These are phyloP conservation scores for Clarireedia hainanense DNA, from an alignment of 2,329 filamentous ascomycete species.

Conservation along the genomic window DNA sequence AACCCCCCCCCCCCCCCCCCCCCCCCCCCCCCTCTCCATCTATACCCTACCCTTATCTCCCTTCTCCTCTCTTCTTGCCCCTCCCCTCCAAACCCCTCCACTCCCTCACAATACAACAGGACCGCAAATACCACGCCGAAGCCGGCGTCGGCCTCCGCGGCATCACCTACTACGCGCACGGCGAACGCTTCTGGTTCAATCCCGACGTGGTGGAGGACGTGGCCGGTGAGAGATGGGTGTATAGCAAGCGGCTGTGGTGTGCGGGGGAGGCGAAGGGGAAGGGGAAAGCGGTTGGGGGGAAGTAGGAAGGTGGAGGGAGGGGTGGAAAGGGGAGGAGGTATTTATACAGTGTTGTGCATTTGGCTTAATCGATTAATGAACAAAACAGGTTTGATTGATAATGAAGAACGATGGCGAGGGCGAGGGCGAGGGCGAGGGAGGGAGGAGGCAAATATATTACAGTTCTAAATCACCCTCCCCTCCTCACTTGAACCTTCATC, in stretches of 20 bases:
- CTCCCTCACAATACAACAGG: background rate
- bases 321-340: background rate
- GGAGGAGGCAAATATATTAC: no score
- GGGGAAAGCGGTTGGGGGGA: background rate
- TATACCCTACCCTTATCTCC: no score
- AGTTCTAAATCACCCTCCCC: no score
- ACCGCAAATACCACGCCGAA: slow-evolving; percentile 10
- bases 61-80: no score
- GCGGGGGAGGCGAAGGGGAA: background rate
- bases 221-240: slow-evolving; percentile 11
- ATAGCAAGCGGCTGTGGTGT: slow-evolving; percentile 14
- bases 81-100: background rate
- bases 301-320: background rate
- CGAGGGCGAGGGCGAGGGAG: no score
- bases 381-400: no score
- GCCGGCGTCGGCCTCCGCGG: slow-evolving; percentile 13
- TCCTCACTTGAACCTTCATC: no score
- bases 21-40: no score
- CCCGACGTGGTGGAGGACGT: slow-evolving; percentile 14
- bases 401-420: no score
- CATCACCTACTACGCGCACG: slow-evolving; percentile 13
- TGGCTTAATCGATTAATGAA: no score
- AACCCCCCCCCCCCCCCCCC: no score
- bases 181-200: slow-evolving; percentile 12
- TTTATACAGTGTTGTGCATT: no score